Base-by-base conservation (phyloP, 2,329 filamentous ascomycete genomes). In the Phialocephala sp. region DNA sequence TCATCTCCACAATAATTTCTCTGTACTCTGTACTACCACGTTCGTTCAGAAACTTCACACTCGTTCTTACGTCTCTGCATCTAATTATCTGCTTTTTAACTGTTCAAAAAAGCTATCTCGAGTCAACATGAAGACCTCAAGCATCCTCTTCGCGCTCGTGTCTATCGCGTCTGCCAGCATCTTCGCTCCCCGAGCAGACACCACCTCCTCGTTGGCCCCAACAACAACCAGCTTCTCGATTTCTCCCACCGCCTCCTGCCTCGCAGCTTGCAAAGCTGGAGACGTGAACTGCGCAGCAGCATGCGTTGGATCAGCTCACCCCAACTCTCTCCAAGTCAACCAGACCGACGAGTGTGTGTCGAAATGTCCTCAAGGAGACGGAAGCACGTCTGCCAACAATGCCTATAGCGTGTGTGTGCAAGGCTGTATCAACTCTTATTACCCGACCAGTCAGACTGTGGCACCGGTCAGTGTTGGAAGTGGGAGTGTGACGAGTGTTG, bases 231-330 rank as follows among this genome's bases (percentile, higher is more conserved):
- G 37, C 15, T 59, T 12, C 24, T 59, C 57, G 5, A 36, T 59
- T 9, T 59, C 57, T 15, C 57, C 57, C 5, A 32, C 24, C 15
- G 57, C 57, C 8, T 39, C 57, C 27, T 59, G 57, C 24, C 57
- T 59, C 27, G 57, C 57, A 3, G 36, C 57, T 11, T 59, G 57
- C 39, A 59, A 45, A 32, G 37, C 39, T 20, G 57, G 57, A 12
- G 57, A 59, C 22, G 57, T 59, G 4, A 59, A 24, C 35, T 59
- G 57, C 24, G 9, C 37, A 57, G 55, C 55, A 37, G 55, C 55
- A 20, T 57, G 55, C 14, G 20, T 57, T 57, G 55, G 55, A 11
- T 57, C 55, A 8, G 55, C 55, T 11, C 55, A 57, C 18, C 55
- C 55, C 18, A 57, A 57, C 36, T 57, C 55, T 12, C 4, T 57